A percentile compares a stretch with the other conserved stretches of the same genome.
These are phyloP conservation scores for Papilionanthe hybrid DNA, from an alignment of 116 monocot species.

Conservation along the genomic window DNA sequence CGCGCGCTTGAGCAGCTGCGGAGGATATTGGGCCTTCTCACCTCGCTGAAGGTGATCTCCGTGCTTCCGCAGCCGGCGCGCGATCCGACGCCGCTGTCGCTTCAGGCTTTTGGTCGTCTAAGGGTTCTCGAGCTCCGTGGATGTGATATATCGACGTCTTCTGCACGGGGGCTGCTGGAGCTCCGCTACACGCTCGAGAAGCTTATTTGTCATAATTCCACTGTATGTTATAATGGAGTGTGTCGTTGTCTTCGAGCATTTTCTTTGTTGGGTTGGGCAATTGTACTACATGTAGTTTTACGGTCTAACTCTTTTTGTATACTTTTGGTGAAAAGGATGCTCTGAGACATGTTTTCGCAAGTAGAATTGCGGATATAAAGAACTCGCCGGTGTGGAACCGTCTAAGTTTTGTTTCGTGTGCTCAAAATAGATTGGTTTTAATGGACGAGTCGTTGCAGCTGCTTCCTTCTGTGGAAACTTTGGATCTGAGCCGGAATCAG, in stretches of 20 bases:
- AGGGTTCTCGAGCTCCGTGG: slow-evolving; percentile 72
- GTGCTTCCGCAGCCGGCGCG: slow-evolving; percentile 40
- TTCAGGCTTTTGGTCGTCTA: slow-evolving; percentile 57
- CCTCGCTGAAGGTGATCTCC: slow-evolving; percentile 69
- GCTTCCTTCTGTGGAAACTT: slow-evolving; percentile 70
- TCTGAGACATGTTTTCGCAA: slow-evolving; percentile 86
- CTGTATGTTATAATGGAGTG: slow-evolving; percentile 31
- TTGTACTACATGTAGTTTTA: not conserved
- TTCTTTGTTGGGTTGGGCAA: not conserved
- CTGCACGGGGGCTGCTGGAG: slow-evolving; percentile 62
- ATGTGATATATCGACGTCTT: slow-evolving; percentile 77
- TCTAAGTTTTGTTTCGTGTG: slow-evolving; percentile 76
- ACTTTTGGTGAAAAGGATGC: slow-evolving; percentile 53
- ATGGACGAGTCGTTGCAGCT: slow-evolving; percentile 98
- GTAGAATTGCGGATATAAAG: slow-evolving; percentile 84
- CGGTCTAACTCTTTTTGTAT: not conserved
- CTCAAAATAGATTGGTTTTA: slow-evolving; percentile 69
- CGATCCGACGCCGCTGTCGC: slow-evolving; percentile 77
- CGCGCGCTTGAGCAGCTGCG: slow-evolving; percentile 88
- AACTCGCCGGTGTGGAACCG: slow-evolving; percentile 69
- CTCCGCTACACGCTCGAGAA: slow-evolving; percentile 75
- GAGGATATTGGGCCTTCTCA: slow-evolving; percentile 66
- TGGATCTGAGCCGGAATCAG: slow-evolving; percentile 81
- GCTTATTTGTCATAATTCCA: slow-evolving; percentile 91
- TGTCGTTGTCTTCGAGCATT: not conserved